Conservation (phyloP, 2,329 filamentous ascomycete species). For the Alternaria ventricosa region DNA sequence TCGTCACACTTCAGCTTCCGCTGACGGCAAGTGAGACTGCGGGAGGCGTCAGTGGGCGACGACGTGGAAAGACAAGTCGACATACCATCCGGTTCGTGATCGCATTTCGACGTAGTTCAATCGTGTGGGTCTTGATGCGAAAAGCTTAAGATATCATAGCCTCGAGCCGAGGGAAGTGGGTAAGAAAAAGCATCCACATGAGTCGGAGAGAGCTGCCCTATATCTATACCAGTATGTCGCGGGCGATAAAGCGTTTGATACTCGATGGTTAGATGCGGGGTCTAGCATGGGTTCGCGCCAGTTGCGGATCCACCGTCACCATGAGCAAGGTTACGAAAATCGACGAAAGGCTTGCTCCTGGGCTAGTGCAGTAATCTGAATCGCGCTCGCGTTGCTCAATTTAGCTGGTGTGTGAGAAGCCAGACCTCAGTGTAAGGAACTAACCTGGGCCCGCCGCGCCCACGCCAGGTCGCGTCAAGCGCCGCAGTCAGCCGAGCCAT, state of each 20-base stretch:
- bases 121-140: slow-evolving; percentile 22
- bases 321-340: slow-evolving; percentile 30
- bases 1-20: slow-evolving; percentile 72
- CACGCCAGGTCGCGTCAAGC: slow-evolving; percentile 31
- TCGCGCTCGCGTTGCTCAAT: slow-evolving; percentile 36
- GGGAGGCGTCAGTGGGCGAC: slow-evolving; percentile 13
- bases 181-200: slow-evolving; percentile 28
- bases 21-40: slow-evolving; percentile 61
- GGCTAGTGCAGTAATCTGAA: slow-evolving; percentile 39
- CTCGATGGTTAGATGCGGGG: slow-evolving; percentile 42
- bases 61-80: slow-evolving; percentile 2
- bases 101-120: slow-evolving; percentile 36
- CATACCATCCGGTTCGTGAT: slow-evolving; percentile 51
- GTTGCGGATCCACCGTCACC: slow-evolving; percentile 36
- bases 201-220: slow-evolving; percentile 34
- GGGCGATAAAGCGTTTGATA: slow-evolving; percentile 29
- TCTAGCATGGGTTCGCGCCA: slow-evolving; percentile 44
- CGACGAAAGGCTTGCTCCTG: slow-evolving; percentile 32
- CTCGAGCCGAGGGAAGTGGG: slow-evolving; percentile 31
- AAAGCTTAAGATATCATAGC: slow-evolving; percentile 18
- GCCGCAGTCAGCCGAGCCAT: slow-evolving; percentile 36
- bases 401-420: slow-evolving; percentile 34
- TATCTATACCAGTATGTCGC: slow-evolving; percentile 40
- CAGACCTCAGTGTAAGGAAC: slow-evolving; percentile 23
- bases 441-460: slow-evolving; percentile 16